Evolutionary conservation across 2,329 filamentous ascomycete genomes (phyloP), one percentile per base, ranked within the genome.

Genomic region (Thielaviopsis euricoi): DNA sequence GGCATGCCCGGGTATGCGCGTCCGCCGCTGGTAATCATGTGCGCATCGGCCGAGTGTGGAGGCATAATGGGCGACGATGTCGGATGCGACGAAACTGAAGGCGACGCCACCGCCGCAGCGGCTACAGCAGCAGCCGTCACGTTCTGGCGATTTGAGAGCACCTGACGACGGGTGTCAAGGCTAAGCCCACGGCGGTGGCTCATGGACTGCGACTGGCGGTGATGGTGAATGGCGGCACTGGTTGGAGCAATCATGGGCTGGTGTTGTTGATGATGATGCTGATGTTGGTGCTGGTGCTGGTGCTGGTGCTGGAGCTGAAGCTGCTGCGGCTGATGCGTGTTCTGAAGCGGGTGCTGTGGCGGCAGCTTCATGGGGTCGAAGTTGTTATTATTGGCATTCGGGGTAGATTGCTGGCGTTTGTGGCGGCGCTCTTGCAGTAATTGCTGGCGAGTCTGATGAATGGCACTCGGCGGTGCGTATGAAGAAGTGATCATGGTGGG

Each of bases 341-440:
- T n/a, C 15, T 46, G 67, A 83, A 43, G 80, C 73, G 86, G 76
- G 73, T 76, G 79, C 60, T 49, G 57, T n/a, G 73, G 74, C 73
- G 37, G 51, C 43, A 52, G 81, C 78, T 83, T 86, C 69, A 81
- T 79, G 66, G 82, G 81, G 70, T 91, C 87, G 73, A 87, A 87
- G 70, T 55, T 55, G 29, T 33, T 43, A 43, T 43, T 43, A 10
- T 13, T 43, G 49, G 79, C 80, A 71, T 79, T 81, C 63, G 87
- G 87, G 68, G 87, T 91, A 67, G 89, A 95, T 67, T 87, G 85
- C 76, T 95, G 89, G 74, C 89, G 86, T 71, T 87, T 81, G 74
- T 95, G 89, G 73, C 56, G 59, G 58, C 70, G 69, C 65, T 66
- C 66, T 65, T 71, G 70, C 51, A 68, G 58, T 19, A 61, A 50